Base-by-base conservation (phyloP, 2,329 filamentous ascomycete species). In the Cercospora janseana region DNA sequence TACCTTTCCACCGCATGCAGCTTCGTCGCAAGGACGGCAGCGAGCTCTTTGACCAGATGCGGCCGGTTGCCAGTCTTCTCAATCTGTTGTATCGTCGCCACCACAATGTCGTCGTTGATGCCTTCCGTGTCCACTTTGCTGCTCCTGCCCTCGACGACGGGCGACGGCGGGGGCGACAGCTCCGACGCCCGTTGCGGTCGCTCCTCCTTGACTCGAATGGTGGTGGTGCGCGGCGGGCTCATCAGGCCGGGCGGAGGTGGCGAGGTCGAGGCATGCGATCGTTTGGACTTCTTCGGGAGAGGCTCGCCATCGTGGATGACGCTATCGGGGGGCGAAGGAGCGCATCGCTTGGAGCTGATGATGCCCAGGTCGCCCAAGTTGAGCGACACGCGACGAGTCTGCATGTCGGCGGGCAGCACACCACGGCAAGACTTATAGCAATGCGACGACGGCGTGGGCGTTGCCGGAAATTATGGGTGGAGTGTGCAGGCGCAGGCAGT, bases 81-180 rank as follows among this genome's bases (percentile, higher is more conserved):
- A 49, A 98, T 76, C 72, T 95, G 90, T 61, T 88, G 74, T 63
- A 97, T 88, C 41, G 94, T 89, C 12, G 83, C 89, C 66, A 94
- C 86, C 44, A 98, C 92, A 62, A 98, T 95, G 65, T 95, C 90
- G 69, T 98, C 93, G 66, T 91, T 89, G 71, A 97, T 91, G 29
- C 83, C 82, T 58, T 90, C 85, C 44, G 89, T 80, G 68, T 94
- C 87, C 65, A 93, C 80, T 66, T 84, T 85, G 67, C 55, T 52
- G 54, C 57, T 57, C 40, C 50, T 56, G 64, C 68, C 69, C 27
- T 71, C 73, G 41, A 78, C 74, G 52, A 76, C 76, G 34, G 87
- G 87, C 50, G 88, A 91, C 1, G 86, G 86, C 51, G 87, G 87
- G 57, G 90, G 90, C 47, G 90, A 95, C 67, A 88, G 78, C 63